Percentiles rank a stretch among this genome's conserved stretches.
Conservation (phyloP, 1,284 basidiomycete genomes). For the Ganoderma resinaceum region DNA sequence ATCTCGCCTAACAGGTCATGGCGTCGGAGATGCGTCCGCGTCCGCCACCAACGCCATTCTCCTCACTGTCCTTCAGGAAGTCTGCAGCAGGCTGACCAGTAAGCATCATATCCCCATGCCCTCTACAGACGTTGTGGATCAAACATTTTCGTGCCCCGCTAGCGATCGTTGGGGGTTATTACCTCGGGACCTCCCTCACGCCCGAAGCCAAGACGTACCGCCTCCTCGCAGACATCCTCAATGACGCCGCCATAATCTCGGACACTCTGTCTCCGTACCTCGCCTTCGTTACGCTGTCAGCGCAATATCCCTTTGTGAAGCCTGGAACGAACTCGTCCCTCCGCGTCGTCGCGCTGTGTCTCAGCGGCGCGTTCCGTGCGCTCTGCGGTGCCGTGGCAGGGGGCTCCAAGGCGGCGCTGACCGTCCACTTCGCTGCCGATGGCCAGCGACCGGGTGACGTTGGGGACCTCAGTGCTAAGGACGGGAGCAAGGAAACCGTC, state of each 20-base stretch:
- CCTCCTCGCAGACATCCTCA: slow-evolving; percentile 72
- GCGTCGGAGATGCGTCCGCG: slow-evolving; percentile 70
- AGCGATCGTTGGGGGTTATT: slow-evolving; percentile 70
- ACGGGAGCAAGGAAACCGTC: slow-evolving; percentile 74
- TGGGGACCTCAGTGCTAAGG: slow-evolving; percentile 75
- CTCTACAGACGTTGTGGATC: neutral
- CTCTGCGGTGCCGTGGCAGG: slow-evolving; percentile 67
- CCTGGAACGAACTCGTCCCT: slow-evolving; percentile 43
- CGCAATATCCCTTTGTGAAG: slow-evolving; percentile 29
- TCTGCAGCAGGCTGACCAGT: slow-evolving; percentile 69
- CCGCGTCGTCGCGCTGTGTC: slow-evolving; percentile 57
- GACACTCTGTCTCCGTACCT: slow-evolving; percentile 68
- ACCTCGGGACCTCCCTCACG: slow-evolving; percentile 66
- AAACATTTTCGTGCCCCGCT: slow-evolving; percentile 1
- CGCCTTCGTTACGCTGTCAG: slow-evolving; percentile 27
- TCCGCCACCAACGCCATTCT: slow-evolving; percentile 71
- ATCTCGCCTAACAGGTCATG: slow-evolving; percentile 54
- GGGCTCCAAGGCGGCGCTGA: slow-evolving; percentile 73
- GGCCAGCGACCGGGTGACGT: slow-evolving; percentile 56
- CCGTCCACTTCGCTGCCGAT: slow-evolving; percentile 67
- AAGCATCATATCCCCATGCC: slow-evolving; percentile 25
- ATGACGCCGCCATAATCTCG: slow-evolving; percentile 63
- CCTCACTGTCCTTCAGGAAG: slow-evolving; percentile 68
- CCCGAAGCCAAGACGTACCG: slow-evolving; percentile 77
- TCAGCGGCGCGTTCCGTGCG: slow-evolving; percentile 62